phyloP scores from a whole-genome alignment of 257 asterid species.

The Ajuga chamaepitys region DNA sequence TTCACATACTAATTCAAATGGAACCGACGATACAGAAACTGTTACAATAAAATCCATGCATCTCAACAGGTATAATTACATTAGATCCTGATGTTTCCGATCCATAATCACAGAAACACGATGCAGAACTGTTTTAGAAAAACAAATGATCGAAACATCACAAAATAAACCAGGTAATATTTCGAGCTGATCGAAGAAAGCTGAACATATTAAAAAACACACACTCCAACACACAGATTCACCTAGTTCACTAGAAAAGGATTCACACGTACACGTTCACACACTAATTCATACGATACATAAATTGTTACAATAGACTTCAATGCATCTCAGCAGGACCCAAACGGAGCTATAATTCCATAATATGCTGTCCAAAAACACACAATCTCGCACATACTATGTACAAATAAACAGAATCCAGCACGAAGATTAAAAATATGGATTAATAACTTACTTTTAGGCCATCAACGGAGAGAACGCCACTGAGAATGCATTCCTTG shows the following conservation, averaged over 20 bases:
- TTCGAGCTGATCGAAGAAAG: not conserved
- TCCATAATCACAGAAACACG: not conserved
- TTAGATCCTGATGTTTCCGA: not conserved
- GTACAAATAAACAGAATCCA: not conserved
- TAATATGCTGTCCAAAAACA: not conserved
- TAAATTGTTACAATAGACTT: not conserved
- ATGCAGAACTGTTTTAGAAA: not conserved
- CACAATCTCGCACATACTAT: not conserved
- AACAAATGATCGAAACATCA: not conserved
- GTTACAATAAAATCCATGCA: not conserved
- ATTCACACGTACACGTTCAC: not conserved
- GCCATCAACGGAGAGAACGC: slow-evolving; percentile 89
- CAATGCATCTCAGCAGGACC: not conserved
- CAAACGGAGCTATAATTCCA: not conserved
- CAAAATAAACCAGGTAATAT: not conserved
- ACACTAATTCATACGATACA: not conserved
- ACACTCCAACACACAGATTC: not conserved
- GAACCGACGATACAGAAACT: not conserved
- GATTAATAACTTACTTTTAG: slow-evolving; percentile 40
- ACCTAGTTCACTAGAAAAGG: not conserved
- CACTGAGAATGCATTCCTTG: slow-evolving; percentile 90
- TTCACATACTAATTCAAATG: not conserved
- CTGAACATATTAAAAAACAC: not conserved
- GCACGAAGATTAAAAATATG: not conserved
- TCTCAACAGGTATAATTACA: not conserved